A percentile compares a stretch with the other conserved stretches of the same genome.
These are phyloP conservation scores for Pseudozyma pruni DNA, from an alignment of 1,284 basidiomycete genomes.

Conservation along the genomic window DNA sequence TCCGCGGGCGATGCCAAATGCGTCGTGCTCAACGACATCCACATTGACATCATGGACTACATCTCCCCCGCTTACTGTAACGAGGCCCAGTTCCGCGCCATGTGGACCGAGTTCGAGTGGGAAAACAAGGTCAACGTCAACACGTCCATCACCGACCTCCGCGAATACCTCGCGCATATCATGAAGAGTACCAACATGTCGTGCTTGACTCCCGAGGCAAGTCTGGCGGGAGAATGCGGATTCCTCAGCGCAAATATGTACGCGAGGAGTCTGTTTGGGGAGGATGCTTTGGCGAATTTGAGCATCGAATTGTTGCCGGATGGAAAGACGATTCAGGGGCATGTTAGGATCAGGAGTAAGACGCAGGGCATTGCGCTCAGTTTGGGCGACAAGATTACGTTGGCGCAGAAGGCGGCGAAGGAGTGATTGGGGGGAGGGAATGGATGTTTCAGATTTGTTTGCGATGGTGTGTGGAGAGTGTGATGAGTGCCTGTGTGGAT, in stretches of 20 bases:
- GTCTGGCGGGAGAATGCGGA: constrained; percentile 88
- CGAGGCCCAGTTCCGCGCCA: constrained; percentile 83
- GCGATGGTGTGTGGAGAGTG: too few relatives aligned
- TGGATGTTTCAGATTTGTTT: too few relatives aligned
- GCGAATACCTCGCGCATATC: constrained; percentile 85
- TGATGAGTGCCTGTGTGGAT: too few relatives aligned
- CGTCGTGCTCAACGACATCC: constrained; percentile 93
- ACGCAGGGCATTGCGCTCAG: constrained; percentile 80
- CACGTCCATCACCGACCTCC: constrained; percentile 80
- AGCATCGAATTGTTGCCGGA: constrained; percentile 89
- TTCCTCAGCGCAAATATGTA: constrained; percentile 95
- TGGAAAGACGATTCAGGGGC: constrained; percentile 65
- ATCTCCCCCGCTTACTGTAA: constrained; percentile 97
- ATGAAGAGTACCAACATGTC: constrained; percentile 91
- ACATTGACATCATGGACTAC: constrained; percentile 99
- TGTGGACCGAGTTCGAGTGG: constrained; percentile 99
- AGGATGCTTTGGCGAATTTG: constrained; percentile 95
- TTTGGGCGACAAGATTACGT: constrained; percentile 83
- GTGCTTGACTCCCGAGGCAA: constrained; percentile 91
- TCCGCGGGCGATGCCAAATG: constrained; percentile 73
- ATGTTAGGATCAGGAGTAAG: constrained; percentile 65
- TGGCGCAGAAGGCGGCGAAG: constrained; percentile 46
- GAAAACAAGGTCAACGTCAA: constrained; percentile 96
- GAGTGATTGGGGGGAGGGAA: constrained; percentile 6
- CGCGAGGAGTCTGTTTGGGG: constrained; percentile 90